phyloP scores from a whole-genome alignment of 2,329 filamentous ascomycete genomes.

The Fusarium napiforme region DNA sequence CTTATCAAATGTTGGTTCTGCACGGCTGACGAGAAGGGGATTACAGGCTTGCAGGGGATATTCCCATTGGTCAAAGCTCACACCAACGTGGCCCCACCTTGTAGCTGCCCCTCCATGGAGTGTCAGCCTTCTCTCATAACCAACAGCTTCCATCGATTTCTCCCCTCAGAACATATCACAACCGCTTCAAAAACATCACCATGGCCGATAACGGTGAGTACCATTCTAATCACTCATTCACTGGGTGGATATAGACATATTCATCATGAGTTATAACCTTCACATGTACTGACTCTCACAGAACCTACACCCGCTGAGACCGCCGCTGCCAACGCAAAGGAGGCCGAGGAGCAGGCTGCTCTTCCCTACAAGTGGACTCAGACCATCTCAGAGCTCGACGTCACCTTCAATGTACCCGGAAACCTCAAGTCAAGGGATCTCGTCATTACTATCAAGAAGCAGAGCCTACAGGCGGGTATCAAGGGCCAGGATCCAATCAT shows the following conservation, averaged over 20 bases:
- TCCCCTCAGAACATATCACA: conserved; percentile 11
- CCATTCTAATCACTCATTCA: accelerated
- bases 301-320: conserved; percentile 67
- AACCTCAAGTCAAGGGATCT: conserved; percentile 89
- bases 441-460: conserved; percentile 83
- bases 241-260: not conserved
- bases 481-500: conserved; percentile 91
- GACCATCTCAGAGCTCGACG: conserved; percentile 87
- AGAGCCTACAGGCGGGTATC: conserved; percentile 79
- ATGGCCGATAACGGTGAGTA: conserved; percentile 55
- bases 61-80: conserved; percentile 37
- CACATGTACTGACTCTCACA: conserved; percentile 37
- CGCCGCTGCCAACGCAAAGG: conserved; percentile 72
- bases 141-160: conserved; percentile 38
- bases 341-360: conserved; percentile 86
- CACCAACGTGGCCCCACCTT: not conserved
- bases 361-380: conserved; percentile 98
- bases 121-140: conserved; percentile 46
- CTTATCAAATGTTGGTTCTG: conserved; percentile 25
- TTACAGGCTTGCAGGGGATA: not conserved
- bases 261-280: not conserved
- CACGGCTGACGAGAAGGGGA: conserved; percentile 41
- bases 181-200: conserved; percentile 19
- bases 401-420: conserved; percentile 80
- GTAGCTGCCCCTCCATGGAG: conserved; percentile 32